A percentile compares a stretch with the other conserved stretches of the same genome.
These are phyloP conservation scores for Fennellomyces sp. DNA, from an alignment of 371 early-diverging fungal genomes.

Conservation along the genomic window DNA sequence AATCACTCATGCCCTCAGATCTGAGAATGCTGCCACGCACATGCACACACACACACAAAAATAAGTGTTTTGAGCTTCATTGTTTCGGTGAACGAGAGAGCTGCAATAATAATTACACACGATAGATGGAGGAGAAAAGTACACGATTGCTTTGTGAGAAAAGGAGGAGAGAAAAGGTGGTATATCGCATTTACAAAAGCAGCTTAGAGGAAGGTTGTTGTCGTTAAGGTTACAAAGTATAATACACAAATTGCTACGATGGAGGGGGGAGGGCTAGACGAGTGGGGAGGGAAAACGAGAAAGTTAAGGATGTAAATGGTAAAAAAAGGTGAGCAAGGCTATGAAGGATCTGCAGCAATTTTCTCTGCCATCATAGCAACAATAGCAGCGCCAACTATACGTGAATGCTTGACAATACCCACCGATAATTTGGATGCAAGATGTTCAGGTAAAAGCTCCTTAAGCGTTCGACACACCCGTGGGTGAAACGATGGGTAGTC, in stretches of 20 bases:
- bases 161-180: background rate
- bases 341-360: conserved; percentile 17
- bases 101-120: background rate
- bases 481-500: conserved; percentile 85
- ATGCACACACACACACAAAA: too few species aligned
- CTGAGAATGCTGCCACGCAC: too few species aligned
- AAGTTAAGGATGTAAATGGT: background rate
- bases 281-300: background rate
- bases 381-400: conserved; percentile 84
- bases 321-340: background rate
- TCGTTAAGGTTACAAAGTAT: background rate
- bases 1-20: too few species aligned
- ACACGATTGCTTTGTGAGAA: too few species aligned
- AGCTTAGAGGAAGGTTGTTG: background rate
- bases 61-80: too few species aligned
- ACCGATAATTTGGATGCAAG: conserved; percentile 69
- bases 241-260: background rate
- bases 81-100: too few species aligned
- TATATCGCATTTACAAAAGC: background rate
- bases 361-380: conserved; percentile 79
- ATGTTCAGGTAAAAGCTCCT: conserved; percentile 76
- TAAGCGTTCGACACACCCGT: conserved; percentile 73
- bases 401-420: conserved; percentile 72
- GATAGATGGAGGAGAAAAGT: background rate
- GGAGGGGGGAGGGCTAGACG: background rate